These are phyloP conservation scores for Dactylellina leptospora DNA, from an alignment of 2,329 filamentous ascomycete species.

Conservation along the genomic window DNA sequence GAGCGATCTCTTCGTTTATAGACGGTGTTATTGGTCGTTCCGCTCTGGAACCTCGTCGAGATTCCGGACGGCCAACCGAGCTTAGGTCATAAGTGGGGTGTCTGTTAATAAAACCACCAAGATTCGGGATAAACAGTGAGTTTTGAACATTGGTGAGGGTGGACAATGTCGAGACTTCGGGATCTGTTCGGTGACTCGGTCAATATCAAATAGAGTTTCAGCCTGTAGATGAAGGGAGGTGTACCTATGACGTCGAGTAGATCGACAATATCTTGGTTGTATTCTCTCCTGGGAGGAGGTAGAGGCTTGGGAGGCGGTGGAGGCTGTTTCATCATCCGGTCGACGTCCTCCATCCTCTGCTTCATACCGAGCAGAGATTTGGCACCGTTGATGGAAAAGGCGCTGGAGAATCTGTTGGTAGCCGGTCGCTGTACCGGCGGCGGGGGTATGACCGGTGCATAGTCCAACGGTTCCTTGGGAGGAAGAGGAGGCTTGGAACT, in stretches of 20 bases:
- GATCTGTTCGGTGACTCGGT: conserved; percentile 67
- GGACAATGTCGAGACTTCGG: conserved; percentile 81
- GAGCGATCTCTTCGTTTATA: conserved; percentile 56
- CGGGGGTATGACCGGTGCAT: neutral
- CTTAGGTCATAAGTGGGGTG: conserved; percentile 80
- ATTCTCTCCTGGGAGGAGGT: conserved; percentile 61
- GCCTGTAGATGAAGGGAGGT: neutral
- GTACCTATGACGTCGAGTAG: conserved; percentile 75
- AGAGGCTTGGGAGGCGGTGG: conserved; percentile 16
- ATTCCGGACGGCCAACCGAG: conserved; percentile 56
- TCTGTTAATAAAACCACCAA: conserved; percentile 79
- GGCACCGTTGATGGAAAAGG: conserved; percentile 35
- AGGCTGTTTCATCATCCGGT: conserved; percentile 24
- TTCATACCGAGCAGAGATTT: conserved; percentile 42
- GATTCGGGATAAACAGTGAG: conserved; percentile 82
- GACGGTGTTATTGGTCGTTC: conserved; percentile 53
- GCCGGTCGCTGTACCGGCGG: conserved; percentile 8
- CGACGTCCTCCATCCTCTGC: conserved; percentile 43
- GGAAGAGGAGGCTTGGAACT: conserved; percentile 23
- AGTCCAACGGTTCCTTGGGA: conserved; percentile 40
- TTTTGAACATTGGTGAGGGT: conserved; percentile 91
- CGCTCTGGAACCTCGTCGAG: conserved; percentile 40
- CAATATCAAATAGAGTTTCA: conserved; percentile 56
- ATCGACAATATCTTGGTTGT: conserved; percentile 72
- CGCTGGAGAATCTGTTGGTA: conserved; percentile 17